phyloP scores from a whole-genome alignment of 306 rosid species.

The Inga leiocalycina region DNA sequence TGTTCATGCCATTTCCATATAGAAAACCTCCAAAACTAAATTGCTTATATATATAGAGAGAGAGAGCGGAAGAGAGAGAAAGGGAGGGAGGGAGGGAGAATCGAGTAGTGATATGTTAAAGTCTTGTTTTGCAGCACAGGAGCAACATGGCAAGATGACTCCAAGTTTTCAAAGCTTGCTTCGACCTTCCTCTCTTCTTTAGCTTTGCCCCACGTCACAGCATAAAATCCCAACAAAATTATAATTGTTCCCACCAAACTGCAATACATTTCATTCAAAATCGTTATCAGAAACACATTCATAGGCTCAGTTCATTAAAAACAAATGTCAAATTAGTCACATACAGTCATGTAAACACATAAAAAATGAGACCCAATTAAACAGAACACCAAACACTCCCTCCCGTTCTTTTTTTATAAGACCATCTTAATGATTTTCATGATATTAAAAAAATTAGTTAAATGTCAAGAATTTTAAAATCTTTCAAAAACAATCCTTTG shows the following conservation, averaged over 20 bases:
- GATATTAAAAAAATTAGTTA: not conserved
- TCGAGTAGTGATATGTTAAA: not conserved
- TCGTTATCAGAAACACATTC: not conserved
- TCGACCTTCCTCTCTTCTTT: constrained; percentile 34
- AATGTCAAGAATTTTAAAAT: no score
- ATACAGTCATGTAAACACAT: not conserved
- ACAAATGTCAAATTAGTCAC: not conserved
- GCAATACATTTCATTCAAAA: not conserved
- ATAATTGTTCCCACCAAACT: constrained; percentile 56
- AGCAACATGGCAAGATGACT: constrained; percentile 22
- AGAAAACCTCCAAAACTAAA: not conserved
- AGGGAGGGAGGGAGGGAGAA: not conserved
- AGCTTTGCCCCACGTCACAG: constrained; percentile 56
- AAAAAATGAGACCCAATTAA: not conserved
- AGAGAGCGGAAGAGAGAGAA: not conserved
- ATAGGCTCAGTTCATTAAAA: not conserved
- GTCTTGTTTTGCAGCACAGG: constrained; percentile 46
- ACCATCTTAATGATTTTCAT: not conserved
- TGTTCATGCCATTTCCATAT: not conserved
- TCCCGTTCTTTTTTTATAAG: not conserved
- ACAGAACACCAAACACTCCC: not conserved
- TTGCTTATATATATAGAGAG: no score
- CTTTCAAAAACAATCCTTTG: not conserved
- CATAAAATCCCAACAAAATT: constrained; percentile 54
- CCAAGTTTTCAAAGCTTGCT: not conserved